Conservation (phyloP, 345 rosid species). For the Rhodamnia rubescens region DNA sequence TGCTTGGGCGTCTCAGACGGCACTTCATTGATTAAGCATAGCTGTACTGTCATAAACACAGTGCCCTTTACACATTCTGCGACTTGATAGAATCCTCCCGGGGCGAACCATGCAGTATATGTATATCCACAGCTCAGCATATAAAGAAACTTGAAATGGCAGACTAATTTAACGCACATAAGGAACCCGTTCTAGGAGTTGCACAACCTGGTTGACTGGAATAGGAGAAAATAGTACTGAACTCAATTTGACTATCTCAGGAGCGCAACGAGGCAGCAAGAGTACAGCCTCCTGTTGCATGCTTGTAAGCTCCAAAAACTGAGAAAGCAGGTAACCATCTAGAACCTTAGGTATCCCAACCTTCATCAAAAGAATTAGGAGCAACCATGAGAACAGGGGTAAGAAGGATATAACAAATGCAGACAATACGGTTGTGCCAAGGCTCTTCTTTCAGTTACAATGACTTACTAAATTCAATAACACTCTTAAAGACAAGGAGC, state of each 20-base stretch:
- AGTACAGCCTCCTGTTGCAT: conserved; percentile 75
- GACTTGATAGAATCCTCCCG: neutral
- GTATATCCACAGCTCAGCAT: neutral
- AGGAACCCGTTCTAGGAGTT: conserved; percentile 86
- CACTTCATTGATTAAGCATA: neutral
- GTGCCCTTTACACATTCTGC: neutral
- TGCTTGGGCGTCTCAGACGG: neutral
- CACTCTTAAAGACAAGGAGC: neutral
- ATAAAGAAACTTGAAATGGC: neutral
- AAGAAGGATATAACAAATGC: neutral
- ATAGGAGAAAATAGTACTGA: conserved; percentile 25
- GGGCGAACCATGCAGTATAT: neutral
- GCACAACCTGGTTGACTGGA: conserved; percentile 65
- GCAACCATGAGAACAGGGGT: neutral
- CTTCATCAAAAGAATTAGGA: conserved; percentile 19
- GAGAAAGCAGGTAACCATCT: conserved; percentile 90
- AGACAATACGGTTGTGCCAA: neutral
- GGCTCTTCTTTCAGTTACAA: too few relatives aligned
- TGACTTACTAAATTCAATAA: neutral
- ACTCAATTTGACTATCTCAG: conserved; percentile 36
- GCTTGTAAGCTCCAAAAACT: conserved; percentile 92
- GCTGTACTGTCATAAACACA: neutral
- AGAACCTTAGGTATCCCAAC: conserved; percentile 60
- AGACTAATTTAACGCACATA: conserved; percentile 59
- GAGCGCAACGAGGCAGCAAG: conserved; percentile 30